Percentiles rank a stretch among this genome's conserved stretches.
Evolutionary conservation across 2,329 filamentous ascomycete genomes (phyloP).

Genomic region (Scedosporium minutisporum): DNA sequence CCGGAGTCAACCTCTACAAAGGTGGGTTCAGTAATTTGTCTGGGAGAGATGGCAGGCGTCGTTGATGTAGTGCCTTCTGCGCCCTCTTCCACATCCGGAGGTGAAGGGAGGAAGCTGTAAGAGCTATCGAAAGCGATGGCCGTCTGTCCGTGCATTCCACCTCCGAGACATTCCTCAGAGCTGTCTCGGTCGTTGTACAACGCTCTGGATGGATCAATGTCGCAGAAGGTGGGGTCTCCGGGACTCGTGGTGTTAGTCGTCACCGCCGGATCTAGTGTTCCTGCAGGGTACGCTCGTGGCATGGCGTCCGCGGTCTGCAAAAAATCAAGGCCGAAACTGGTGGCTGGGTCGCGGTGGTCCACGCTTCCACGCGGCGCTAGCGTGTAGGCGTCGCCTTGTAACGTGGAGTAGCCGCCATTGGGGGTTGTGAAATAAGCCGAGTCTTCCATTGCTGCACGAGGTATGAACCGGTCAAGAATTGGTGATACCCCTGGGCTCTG

Average conservation of each 20-base stretch:
- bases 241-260: conserved; percentile 4
- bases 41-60: conserved; percentile 5
- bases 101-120: conserved; percentile 6
- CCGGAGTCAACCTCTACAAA: not conserved
- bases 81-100: conserved; percentile 3
- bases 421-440: conserved; percentile 4
- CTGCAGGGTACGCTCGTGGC: conserved; percentile 3
- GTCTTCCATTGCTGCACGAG: conserved; percentile 1
- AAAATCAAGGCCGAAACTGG: conserved; percentile 2
- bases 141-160: not conserved
- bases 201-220: conserved; percentile 4
- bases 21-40: not conserved
- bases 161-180: conserved; percentile 5
- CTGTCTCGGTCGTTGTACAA: conserved; percentile 5
- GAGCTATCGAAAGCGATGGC: not conserved
- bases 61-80: not conserved
- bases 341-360: conserved; percentile 2
- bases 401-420: not conserved
- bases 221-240: conserved; percentile 2
- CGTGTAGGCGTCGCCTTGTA: conserved; percentile 4
- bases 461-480: not conserved
- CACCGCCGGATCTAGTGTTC: conserved; percentile 4
- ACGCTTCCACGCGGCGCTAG: not conserved
- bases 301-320: conserved; percentile 5
- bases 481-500: conserved; percentile 5